Conservation (phyloP, 768 basidiomycete species). For the Termitomyces sp. region DNA sequence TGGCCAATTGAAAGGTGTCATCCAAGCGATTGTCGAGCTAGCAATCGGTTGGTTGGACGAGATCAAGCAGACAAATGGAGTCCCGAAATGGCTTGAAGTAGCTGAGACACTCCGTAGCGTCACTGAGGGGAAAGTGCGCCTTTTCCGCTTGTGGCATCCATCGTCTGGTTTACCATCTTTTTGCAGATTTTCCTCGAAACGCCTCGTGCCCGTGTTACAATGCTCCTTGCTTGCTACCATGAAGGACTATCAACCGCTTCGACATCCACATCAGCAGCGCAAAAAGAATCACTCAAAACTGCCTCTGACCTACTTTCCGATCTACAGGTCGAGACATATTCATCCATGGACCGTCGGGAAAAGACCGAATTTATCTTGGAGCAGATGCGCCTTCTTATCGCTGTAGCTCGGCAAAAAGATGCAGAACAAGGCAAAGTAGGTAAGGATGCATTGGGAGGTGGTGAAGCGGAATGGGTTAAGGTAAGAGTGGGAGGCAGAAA, state of each 20-base stretch:
- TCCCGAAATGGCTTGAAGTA: slow-evolving; percentile 77
- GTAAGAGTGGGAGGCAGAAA: slow-evolving; percentile 89
- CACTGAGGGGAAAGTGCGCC: slow-evolving; percentile 90
- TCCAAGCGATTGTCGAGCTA: slow-evolving; percentile 89
- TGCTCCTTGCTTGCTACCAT: slow-evolving; percentile 78
- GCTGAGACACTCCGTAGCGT: slow-evolving; percentile 86
- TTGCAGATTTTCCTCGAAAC: slow-evolving; percentile 92
- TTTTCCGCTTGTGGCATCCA: background rate
- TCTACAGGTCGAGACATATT: slow-evolving; percentile 97
- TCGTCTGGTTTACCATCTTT: background rate
- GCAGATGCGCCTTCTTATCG: slow-evolving; percentile 88
- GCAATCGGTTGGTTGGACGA: slow-evolving; percentile 78
- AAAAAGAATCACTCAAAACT: slow-evolving; percentile 70
- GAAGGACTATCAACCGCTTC: slow-evolving; percentile 56
- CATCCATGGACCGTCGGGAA: slow-evolving; percentile 95
- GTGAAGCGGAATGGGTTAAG: slow-evolving; percentile 90
- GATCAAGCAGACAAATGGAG: slow-evolving; percentile 60
- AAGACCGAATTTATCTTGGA: slow-evolving; percentile 98
- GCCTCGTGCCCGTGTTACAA: slow-evolving; percentile 90
- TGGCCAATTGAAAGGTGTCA: slow-evolving; percentile 87
- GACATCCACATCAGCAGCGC: slow-evolving; percentile 33
- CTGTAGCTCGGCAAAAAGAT: slow-evolving; percentile 74
- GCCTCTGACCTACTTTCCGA: slow-evolving; percentile 92
- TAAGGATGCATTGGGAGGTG: slow-evolving; percentile 59
- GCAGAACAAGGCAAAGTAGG: slow-evolving; percentile 55